These are phyloP conservation scores for Zoysia japonica DNA, from an alignment of 176 grass and related monocot species.

Conservation along the genomic window DNA sequence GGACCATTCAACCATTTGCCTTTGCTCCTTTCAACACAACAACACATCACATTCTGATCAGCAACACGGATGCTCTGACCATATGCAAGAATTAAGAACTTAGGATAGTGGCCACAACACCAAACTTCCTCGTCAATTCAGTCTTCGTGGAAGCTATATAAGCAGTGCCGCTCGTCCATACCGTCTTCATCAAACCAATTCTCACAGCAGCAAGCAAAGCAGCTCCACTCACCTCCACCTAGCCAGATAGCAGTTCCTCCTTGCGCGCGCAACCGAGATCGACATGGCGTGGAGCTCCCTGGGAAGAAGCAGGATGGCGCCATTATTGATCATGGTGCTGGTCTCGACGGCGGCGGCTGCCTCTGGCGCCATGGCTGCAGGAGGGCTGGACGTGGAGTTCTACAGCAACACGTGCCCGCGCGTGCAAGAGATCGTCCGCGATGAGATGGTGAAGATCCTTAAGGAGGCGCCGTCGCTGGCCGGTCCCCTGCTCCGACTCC, in stretches of 20 bases:
- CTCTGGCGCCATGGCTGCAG: not conserved
- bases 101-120: not conserved
- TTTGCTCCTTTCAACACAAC: constrained; percentile 24
- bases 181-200: not conserved
- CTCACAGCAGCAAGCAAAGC: not conserved
- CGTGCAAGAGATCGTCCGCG: constrained; percentile 46
- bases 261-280: not conserved
- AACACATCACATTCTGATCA: constrained; percentile 6
- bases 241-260: too few relatives aligned
- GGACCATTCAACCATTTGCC: constrained; percentile 31
- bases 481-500: constrained; percentile 61
- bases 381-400: constrained; percentile 42
- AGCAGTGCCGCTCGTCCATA: not conserved
- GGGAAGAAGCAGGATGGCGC: not conserved
- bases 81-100: too few relatives aligned
- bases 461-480: constrained; percentile 45
- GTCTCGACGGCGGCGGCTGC: constrained; percentile 15
- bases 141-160: constrained; percentile 15
- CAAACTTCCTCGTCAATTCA: not conserved
- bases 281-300: constrained; percentile 19
- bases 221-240: not conserved
- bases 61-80: too few relatives aligned
- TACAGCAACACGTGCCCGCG: constrained; percentile 57
- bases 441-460: constrained; percentile 42
- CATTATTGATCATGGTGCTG: not conserved